Base-by-base conservation (phyloP, 768 basidiomycete genomes). In the Termitomyces sp. region DNA sequence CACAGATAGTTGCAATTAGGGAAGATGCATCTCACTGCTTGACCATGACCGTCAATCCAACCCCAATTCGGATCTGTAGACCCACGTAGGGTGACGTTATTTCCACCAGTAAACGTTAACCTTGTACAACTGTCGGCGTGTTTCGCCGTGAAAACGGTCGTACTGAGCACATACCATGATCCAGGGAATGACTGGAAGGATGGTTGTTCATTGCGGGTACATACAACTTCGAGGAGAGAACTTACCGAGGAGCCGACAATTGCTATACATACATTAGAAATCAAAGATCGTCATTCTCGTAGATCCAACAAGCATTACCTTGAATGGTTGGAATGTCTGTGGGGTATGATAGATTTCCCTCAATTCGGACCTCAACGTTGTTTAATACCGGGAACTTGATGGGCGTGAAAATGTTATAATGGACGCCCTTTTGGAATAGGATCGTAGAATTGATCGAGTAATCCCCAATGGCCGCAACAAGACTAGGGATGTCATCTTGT, bases 11-110 rank as follows among this genome's bases (percentile, higher is more conserved):
- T 26, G 0, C 1, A 2, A 3, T 40, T 43, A n/a, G 20, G 33
- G 9, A 43, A 36, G 13, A 2, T 35, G 28, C 5, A 9, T 4
- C 72, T 52, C 57, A 79, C 81, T 35, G 75, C 75, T 70, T 85
- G 82, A 1, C 85, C 85, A 53, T 86, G 79, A 2, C 74, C 81
- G 62, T 86, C 79, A 0, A 87, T 77, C 84, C 84, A 87, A n/a
- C 85, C 85, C 82, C 82, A 83, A 3, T 81, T 59, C 0, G 82
- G 79, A 60, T 87, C 80, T 12, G 67, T 70, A 23, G 80, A 79
- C 0, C 86, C 83, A 30, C 81, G 72, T 7, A 88, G 67, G 10
- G 83, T 86, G 47, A 87, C 81, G 56, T 86, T 86, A 43, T 67
- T 78, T 4, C 86, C 83, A 13, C 80, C 82, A 3, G 69, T 71